These are phyloP conservation scores for Penicillium lagena DNA, from an alignment of 495 filamentous ascomycete genomes.

Conservation along the genomic window DNA sequence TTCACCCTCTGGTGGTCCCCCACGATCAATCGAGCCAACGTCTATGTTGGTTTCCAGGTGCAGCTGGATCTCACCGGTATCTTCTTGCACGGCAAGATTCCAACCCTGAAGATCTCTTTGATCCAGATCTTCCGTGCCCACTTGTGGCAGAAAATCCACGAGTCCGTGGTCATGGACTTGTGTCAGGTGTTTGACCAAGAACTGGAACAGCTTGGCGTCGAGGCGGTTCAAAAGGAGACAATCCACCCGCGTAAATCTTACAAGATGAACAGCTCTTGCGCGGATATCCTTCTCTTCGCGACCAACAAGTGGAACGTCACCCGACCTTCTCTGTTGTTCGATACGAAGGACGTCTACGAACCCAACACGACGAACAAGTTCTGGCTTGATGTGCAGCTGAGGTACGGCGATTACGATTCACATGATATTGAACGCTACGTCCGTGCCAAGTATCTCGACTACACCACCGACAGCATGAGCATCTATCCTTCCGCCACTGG, in stretches of 20 bases:
- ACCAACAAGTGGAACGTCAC: constrained; percentile 99
- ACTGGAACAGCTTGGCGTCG: constrained; percentile 90
- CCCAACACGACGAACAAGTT: constrained; percentile 97
- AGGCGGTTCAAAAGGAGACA: constrained; percentile 98
- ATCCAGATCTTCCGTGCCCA: constrained; percentile 99
- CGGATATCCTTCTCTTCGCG: constrained; percentile 95
- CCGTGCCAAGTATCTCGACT: constrained; percentile 97
- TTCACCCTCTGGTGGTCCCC: constrained; percentile 99
- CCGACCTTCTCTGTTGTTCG: constrained; percentile 83
- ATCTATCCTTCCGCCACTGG: constrained; percentile 98
- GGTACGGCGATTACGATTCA: constrained; percentile 98
- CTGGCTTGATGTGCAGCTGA: constrained; percentile 97
- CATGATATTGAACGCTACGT: constrained; percentile 99
- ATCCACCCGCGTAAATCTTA: constrained; percentile 99
- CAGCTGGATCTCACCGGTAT: constrained; percentile 98
- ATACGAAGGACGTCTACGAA: constrained; percentile 95
- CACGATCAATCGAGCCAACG: constrained; percentile 57
- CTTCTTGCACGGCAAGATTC: constrained; percentile 99
- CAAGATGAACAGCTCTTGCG: constrained; percentile 99
- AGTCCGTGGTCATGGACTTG: constrained; percentile 98
- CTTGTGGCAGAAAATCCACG: constrained; percentile 99
- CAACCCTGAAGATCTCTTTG: constrained; percentile 94
- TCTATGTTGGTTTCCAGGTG: constrained; percentile 91
- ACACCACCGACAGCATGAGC: constrained; percentile 98
- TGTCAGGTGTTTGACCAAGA: constrained; percentile 99